phyloP scores from a whole-genome alignment of 2,329 filamentous ascomycete species.

The Pseudocercospora pini-densiflorae region DNA sequence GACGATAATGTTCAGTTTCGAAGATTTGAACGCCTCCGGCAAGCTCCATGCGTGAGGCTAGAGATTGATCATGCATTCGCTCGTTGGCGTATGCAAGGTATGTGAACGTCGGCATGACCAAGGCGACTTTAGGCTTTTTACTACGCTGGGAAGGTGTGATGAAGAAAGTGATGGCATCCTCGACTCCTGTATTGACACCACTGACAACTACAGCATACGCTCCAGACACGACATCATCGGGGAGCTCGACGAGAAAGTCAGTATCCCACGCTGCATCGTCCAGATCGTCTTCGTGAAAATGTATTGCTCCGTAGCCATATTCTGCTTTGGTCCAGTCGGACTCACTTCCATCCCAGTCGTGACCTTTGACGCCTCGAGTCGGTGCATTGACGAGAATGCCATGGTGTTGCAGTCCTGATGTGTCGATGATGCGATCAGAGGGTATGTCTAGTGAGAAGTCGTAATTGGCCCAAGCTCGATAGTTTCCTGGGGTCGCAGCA shows the following conservation, averaged over 20 bases:
- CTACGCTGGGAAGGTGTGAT: neutral
- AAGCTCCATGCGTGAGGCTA: slow-evolving; percentile 10
- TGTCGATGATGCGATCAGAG: slow-evolving; percentile 7
- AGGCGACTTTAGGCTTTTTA: neutral
- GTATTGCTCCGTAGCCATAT: slow-evolving; percentile 9
- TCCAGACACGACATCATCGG: slow-evolving; percentile 7
- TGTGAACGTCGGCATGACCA: slow-evolving; percentile 13
- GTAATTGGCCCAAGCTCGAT: slow-evolving; percentile 4
- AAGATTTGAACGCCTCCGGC: slow-evolving; percentile 7
- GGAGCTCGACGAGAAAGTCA: neutral
- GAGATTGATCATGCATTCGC: slow-evolving; percentile 11
- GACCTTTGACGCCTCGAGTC: slow-evolving; percentile 8
- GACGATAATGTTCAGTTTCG: neutral
- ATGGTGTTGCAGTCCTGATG: slow-evolving; percentile 4
- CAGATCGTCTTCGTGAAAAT: slow-evolving; percentile 10
- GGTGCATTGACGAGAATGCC: slow-evolving; percentile 2
- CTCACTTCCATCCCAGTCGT: slow-evolving; percentile 9
- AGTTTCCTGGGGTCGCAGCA: neutral
- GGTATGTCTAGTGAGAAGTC: slow-evolving; percentile 1
- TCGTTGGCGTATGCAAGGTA: slow-evolving; percentile 15
- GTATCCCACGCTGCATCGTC: slow-evolving; percentile 9
- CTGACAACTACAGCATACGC: slow-evolving; percentile 1
- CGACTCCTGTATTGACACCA: neutral
- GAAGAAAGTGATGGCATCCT: slow-evolving; percentile 11
- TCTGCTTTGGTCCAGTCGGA: slow-evolving; percentile 10